Percentiles rank a stretch among this genome's conserved stretches.
Evolutionary conservation across 2,329 filamentous ascomycete genomes (phyloP).

Genomic region (Colletotrichum sp.): DNA sequence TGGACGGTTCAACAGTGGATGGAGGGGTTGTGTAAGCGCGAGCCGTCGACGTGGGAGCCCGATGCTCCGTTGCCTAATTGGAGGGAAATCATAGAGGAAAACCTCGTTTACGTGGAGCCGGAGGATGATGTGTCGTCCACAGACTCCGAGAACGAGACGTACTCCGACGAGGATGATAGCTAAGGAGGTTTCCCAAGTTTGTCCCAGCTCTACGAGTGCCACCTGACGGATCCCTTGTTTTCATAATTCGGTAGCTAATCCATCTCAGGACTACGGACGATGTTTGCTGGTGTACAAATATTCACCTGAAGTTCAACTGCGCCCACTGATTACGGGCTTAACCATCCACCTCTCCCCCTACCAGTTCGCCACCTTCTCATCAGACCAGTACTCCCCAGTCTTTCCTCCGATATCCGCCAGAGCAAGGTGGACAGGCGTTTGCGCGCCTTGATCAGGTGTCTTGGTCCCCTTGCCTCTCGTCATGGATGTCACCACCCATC

Average conservation of each 20-base stretch:
- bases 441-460: constrained; percentile 47
- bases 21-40: not conserved
- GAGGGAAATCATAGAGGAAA: not conserved
- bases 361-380: constrained; percentile 40
- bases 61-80: not conserved
- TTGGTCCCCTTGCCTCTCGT: constrained; percentile 41
- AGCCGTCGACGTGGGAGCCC: not conserved
- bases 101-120: not conserved
- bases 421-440: constrained; percentile 47
- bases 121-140: not conserved
- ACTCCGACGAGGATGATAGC: not conserved
- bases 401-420: constrained; percentile 39
- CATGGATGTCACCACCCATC: constrained; percentile 53
- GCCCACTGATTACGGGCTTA: not conserved
- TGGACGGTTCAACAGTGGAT: not conserved
- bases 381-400: constrained; percentile 42
- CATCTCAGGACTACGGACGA: not conserved
- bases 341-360: not conserved
- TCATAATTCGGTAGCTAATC: not conserved
- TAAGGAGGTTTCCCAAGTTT: not conserved
- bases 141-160: no score
- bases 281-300: not conserved
- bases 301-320: rapidly evolving
- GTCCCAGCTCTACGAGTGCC: not conserved
- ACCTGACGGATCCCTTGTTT: not conserved